Conservation (phyloP, 345 rosid species). For the Rhizophora apiculata region DNA sequence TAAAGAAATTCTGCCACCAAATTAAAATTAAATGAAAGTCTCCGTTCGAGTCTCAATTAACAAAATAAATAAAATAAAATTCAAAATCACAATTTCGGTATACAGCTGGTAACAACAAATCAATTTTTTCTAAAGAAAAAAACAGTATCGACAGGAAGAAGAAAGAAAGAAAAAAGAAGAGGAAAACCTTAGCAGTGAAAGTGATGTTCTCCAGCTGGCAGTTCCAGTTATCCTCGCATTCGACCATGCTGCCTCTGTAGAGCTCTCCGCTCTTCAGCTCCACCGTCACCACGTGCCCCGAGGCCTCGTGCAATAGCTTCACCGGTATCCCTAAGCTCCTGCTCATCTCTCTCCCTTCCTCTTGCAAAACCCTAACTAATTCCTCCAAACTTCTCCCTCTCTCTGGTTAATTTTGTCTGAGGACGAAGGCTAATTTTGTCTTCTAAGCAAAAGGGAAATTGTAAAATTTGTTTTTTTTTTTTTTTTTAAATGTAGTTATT, state of each 20-base stretch:
- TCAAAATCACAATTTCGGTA: too few species aligned
- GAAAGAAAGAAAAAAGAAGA: neutral
- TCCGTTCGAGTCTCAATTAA: too few species aligned
- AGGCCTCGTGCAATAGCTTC: slow-evolving; percentile 80
- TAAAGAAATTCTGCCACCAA: too few species aligned
- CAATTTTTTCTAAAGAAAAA: neutral
- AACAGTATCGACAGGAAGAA: neutral
- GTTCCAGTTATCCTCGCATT: slow-evolving; percentile 95
- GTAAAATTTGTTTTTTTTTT: too few species aligned
- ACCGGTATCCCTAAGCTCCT: slow-evolving; percentile 87
- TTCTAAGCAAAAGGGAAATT: too few species aligned
- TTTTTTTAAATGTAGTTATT: too few species aligned
- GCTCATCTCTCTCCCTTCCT: slow-evolving; percentile 42
- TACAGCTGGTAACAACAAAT: too few species aligned
- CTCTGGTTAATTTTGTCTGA: too few species aligned
- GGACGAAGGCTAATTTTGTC: too few species aligned
- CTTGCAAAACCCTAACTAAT: slow-evolving; percentile 47
- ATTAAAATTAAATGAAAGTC: too few species aligned
- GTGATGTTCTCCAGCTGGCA: slow-evolving; percentile 85
- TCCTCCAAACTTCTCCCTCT: neutral
- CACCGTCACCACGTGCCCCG: slow-evolving; percentile 78
- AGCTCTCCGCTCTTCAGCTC: slow-evolving; percentile 93
- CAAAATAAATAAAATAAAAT: too few species aligned
- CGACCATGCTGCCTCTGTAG: slow-evolving; percentile 83
- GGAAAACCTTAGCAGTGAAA: slow-evolving; percentile 62